Evolutionary conservation across 805 yeast genomes (phyloP), one percentile per base, ranked within the genome.

Genomic region (Priceomyces carsonii): DNA sequence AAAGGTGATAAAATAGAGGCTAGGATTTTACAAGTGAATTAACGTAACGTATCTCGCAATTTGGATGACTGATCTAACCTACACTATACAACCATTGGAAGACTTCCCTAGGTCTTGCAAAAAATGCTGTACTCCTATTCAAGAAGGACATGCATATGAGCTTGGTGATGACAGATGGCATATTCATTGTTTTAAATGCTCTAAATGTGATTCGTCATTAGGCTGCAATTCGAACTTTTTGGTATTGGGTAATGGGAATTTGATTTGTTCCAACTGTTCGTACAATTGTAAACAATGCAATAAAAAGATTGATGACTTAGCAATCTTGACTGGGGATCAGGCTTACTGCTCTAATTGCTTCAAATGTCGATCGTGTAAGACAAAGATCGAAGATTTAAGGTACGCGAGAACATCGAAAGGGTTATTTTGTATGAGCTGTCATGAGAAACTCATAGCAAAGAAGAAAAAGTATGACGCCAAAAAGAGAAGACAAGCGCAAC

Each of bases 81-180:
- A 16, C 14, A 16, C 33, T 14, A 19, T 17, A 19, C 24, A 16
- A 13, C 10, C 22, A 10, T 18, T 16, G 10, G 33, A 29, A 7
- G 21, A 29, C 6, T 18, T 12, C 7, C 32, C 36, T 24, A 68
- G 65, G 45, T 42, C 57, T 21, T 68, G 74, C 43, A 68, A 68
- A 36, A 64, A 64, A 42, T 68, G 74, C 43, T 48, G 50, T 38
- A 45, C 44, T 13, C 57, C 82, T 18, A 85, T 91, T 32, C 75
- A 76, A 13, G 95, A 87, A 51, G 96, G 96, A 20, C 95, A 90
- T 45, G 98, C 98, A 3, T 93, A 88, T 56, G 98, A 91, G 57
- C 69, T 91, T 32, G 96, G 96, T 16, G 95, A 85, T 32, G 91
- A 88, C 55, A 78, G 96, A 45, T 93, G 99, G 99, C 99, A 93